phyloP scores from a whole-genome alignment of 345 rosid genomes.

The Trapa bicornis region DNA sequence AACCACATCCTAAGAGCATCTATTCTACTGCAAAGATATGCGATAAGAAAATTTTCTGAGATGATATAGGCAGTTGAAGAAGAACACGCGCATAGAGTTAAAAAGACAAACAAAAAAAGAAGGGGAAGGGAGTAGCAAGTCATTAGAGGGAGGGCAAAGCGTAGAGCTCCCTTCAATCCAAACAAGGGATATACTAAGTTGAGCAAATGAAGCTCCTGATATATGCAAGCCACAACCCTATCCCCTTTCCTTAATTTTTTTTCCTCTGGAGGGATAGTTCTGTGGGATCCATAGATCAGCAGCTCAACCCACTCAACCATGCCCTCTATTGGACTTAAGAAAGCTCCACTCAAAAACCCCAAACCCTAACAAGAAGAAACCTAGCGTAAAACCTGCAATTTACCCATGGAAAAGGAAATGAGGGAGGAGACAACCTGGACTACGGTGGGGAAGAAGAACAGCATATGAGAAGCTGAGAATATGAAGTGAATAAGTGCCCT shows the following conservation, averaged over 20 bases:
- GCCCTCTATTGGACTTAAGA: conserved; percentile 79
- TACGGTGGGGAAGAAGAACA: too few relatives aligned
- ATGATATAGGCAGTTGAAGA: too few relatives aligned
- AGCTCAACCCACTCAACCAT: conserved; percentile 52
- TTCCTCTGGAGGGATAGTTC: conserved; percentile 22
- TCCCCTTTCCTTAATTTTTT: conserved; percentile 6
- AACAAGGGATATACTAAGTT: conserved; percentile 34
- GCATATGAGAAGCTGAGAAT: too few relatives aligned
- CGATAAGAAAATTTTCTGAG: too few relatives aligned
- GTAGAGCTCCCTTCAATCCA: conserved; percentile 99
- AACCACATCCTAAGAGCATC: too few relatives aligned
- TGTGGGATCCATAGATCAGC: conserved; percentile 87
- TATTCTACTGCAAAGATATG: too few relatives aligned
- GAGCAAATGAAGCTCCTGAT: conserved; percentile 57
- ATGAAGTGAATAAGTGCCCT: too few relatives aligned
- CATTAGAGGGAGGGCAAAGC: conserved; percentile 1
- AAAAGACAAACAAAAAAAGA: neutral
- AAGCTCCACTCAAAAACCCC: conserved; percentile 51
- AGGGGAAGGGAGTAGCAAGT: neutral
- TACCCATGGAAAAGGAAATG: too few relatives aligned
- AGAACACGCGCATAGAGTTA: neutral
- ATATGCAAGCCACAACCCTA: conserved; percentile 83
- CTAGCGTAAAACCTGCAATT: too few relatives aligned
- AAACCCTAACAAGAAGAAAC: neutral
- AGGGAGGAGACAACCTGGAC: too few relatives aligned